Base-by-base conservation (phyloP, 441 rosid genomes). In the Croton laevigatus region DNA sequence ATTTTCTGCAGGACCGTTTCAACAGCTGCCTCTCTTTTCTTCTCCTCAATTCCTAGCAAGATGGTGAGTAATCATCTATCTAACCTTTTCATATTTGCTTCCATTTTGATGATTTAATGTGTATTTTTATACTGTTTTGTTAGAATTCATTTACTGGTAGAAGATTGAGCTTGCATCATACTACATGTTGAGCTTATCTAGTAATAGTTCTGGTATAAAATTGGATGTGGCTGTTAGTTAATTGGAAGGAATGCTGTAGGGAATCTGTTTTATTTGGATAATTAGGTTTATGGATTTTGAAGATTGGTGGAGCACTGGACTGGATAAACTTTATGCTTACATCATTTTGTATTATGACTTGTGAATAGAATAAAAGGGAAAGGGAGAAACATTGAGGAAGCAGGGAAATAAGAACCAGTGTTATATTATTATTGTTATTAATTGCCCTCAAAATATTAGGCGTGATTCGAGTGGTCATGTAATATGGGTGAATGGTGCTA, bases 11-110 rank as follows among this genome's bases (percentile, higher is more conserved):
- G 71, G 63, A 38, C 6, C 62, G 3, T 14, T 16, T 68, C 17
- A 22, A 22, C 54, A 22, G 40, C 23, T 51, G 12, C 12, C 7
- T 54, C 70, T 37, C 59, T 22, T 59, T 27, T 42, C 12, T 22
- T 57, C 19, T 3, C 23, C 20, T 64, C 16, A 6, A 4, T 1
- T 23, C 12, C 62, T 4, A 3, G 11, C 0, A n/a, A 34, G 3
- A 66, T 66, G 70, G 70, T 55, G 17, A 52, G 59, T 37, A 14
- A 66, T n/a, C n/a, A 34, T 38, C 46, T 49, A 34, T 66, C 49
- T 51, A 19, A 32, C 22, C 54, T 46, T 63, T 44, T 20, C 10
- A 20, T 19, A 5, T 62, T 63, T 46, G 10, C 22, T 0, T 13
- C 34, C 19, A 32, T 44, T 48, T 46, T 32, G 16, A 7, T 49